Conservation (phyloP, 2,329 filamentous ascomycete genomes). For the Cordyceps pruinosa region DNA sequence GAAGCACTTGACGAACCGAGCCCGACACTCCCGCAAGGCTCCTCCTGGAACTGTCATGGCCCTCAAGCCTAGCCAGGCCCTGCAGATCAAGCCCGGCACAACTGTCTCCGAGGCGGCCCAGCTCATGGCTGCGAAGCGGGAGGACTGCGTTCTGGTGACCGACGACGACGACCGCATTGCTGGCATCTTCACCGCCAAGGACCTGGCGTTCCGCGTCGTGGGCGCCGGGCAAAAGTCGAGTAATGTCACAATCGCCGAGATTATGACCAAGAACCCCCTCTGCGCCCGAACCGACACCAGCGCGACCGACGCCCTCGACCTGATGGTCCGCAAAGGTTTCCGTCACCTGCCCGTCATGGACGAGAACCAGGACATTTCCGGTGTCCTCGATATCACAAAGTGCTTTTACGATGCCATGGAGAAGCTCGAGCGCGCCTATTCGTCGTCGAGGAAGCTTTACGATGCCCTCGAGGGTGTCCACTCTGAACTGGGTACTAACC, state of each 20-base stretch:
- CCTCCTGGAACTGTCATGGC: constrained; percentile 94
- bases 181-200: constrained; percentile 98
- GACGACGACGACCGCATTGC: constrained; percentile 97
- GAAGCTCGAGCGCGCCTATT: constrained; percentile 95
- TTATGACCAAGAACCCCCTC: constrained; percentile 99
- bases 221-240: constrained; percentile 83
- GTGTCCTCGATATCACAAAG: constrained; percentile 97
- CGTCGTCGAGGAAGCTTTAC: constrained; percentile 95
- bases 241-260: constrained; percentile 89
- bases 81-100: constrained; percentile 93
- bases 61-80: constrained; percentile 86
- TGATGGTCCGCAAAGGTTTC: constrained; percentile 49
- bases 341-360: constrained; percentile 98
- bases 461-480: constrained; percentile 97
- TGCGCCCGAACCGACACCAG: constrained; percentile 97
- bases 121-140: constrained; percentile 96
- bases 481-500: constrained; percentile 88
- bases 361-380: constrained; percentile 98
- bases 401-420: constrained; percentile 99
- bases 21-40: constrained; percentile 83
- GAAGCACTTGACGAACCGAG: constrained; percentile 71
- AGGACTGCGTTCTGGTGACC: constrained; percentile 95
- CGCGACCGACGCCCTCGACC: constrained; percentile 51
- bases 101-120: constrained; percentile 95
- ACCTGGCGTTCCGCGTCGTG: constrained; percentile 94